Evolutionary conservation across 2,329 filamentous ascomycete species (phyloP).

Genomic region (Cytospora leucostoma): DNA sequence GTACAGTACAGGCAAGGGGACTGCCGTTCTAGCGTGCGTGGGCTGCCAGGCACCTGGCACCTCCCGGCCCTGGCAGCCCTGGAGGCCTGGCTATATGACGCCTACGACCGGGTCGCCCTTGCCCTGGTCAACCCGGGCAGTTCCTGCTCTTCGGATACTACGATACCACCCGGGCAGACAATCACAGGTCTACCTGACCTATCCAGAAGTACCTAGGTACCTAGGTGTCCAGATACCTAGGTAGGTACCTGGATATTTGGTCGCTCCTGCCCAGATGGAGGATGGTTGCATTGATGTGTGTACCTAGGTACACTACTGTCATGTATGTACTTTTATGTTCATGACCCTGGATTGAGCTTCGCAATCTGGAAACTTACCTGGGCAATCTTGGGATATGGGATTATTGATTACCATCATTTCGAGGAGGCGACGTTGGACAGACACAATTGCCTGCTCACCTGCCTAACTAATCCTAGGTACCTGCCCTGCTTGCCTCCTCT

Average conservation of each 20-base stretch:
- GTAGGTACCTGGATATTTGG: neutral
- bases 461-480: neutral
- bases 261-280: neutral
- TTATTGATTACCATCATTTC: neutral
- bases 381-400: neutral
- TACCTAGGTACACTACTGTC: neutral
- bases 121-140: constrained; percentile 9
- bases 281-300: neutral
- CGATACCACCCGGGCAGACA: neutral
- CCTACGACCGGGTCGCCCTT: constrained; percentile 1
- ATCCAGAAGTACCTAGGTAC: neutral
- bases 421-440: neutral
- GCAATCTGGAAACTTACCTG: neutral
- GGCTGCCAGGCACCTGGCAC: constrained; percentile 12
- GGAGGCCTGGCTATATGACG: neutral
- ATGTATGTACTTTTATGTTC: neutral
- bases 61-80: constrained; percentile 8
- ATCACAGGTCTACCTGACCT: no score
- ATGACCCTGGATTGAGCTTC: neutral
- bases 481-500: neutral
- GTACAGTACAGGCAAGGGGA: neutral
- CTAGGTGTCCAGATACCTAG: neutral
- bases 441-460: neutral
- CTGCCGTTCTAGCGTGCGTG: constrained; percentile 3
- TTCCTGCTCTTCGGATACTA: constrained; percentile 2